phyloP scores from a whole-genome alignment of 805 yeast genomes.

The Dipodascopsis tothii region DNA sequence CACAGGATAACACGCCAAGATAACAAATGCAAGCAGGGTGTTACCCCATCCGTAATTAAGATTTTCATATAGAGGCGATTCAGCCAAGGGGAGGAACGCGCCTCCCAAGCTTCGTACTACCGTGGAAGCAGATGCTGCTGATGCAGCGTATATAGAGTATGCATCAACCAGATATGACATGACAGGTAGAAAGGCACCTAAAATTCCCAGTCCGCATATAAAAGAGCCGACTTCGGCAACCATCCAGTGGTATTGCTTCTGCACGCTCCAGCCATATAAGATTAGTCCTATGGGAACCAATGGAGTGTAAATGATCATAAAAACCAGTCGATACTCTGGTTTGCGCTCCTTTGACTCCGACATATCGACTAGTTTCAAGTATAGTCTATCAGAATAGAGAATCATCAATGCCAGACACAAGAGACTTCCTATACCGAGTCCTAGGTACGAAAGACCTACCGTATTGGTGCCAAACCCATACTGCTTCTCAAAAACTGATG shows the following conservation, averaged over 20 bases:
- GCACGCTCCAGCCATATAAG: conserved; percentile 66
- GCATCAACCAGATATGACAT: conserved; percentile 65
- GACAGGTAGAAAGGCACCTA: conserved; percentile 56
- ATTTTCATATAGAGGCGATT: conserved; percentile 37
- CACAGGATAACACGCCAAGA: conserved; percentile 52
- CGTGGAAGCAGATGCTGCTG: conserved; percentile 63
- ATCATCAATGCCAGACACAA: conserved; percentile 47
- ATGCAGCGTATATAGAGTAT: conserved; percentile 61
- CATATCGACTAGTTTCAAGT: conserved; percentile 32
- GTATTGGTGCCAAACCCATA: conserved; percentile 40
- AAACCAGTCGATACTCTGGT: conserved; percentile 55
- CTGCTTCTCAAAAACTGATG: conserved; percentile 41
- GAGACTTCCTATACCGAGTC: conserved; percentile 49
- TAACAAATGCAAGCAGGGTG: conserved; percentile 53
- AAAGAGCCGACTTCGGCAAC: conserved; percentile 56
- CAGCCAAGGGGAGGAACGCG: conserved; percentile 60
- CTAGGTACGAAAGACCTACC: conserved; percentile 52
- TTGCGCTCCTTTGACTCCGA: conserved; percentile 49
- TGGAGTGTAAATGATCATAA: conserved; percentile 44
- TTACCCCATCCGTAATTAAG: conserved; percentile 23
- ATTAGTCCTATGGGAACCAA: conserved; percentile 51
- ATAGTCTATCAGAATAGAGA: conserved; percentile 37
- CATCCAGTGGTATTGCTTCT: conserved; percentile 49
- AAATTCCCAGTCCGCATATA: conserved; percentile 52
- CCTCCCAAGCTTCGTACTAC: conserved; percentile 62